Base-by-base conservation (phyloP, 257 asterid species). In the Scutellaria baicalensis region DNA sequence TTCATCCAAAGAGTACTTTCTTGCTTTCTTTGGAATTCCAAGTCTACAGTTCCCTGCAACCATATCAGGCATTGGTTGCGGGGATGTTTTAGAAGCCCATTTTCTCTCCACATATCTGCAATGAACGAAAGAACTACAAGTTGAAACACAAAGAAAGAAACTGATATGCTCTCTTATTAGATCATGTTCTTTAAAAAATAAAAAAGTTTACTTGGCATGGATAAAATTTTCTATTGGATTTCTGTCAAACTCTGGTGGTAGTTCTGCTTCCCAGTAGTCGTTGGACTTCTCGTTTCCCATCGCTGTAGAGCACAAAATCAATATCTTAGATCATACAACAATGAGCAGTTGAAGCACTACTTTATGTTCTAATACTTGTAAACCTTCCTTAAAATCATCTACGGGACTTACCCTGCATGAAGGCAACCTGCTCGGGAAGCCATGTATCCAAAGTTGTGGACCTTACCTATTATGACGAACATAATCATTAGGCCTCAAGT, bases 401-500 rank as follows among this genome's bases (percentile, higher is more conserved):
- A 68, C 6, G 57, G 52, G 52, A 75, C 86, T 78, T 77, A 91
- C 99, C 81, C 82, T 91, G 89, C 97, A 93, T 84, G 72, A 84
- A 87, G n/a, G 81, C 72, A 59, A 93, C 83, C 75, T 91, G 97
- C 81, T 93, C 96, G 1, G 99, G 97, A 42, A 93, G 89, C 99
- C 99, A 93, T 38, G 95, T 91, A 60, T 93, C 99, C 74, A 93
- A 76, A n/a, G 89, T 93, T 8, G 95, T 93, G 27, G 99, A 93
- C 66, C 99, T 85, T 52, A 93, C 99, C 98, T 93, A 69, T 80
- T 57, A 66, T 39, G 21, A 10, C 6, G 56, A 61, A 40, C 0
- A 59, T 23, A 66, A 13, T 45, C 72, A 67, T 13, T 43, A 69
- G 42, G 20, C 21, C 61, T 45, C 44, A 42, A 59, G 17, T 48